Evolutionary conservation across 108 stramenopile genomes (phyloP), one percentile per base, ranked within the genome.

Genomic region (Nitzschia sp.): DNA sequence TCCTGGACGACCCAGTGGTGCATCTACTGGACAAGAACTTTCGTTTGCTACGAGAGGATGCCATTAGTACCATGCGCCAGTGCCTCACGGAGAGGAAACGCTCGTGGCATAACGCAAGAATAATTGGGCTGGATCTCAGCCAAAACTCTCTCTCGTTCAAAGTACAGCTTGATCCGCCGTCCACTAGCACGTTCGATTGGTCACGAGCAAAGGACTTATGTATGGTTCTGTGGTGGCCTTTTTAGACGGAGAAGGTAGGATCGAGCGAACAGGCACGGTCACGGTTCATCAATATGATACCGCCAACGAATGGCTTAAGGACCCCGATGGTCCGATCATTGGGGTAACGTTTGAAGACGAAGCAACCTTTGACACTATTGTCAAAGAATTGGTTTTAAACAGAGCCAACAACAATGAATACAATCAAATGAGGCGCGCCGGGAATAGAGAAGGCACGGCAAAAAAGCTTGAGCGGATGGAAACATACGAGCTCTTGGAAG

Each of bases 1-100:
- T 74, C 31, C 60, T 81, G 2, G 46, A 64, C 47, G 78, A 79
- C 63, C 70, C 58, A 4, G 74, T 66, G 29, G 38, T 71, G 29
- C 23, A 47, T 21, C 53, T 84, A 17, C 68, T 84, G 25, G 80
- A 81, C 67, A 38, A 25, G 25, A 81, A 81, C 66, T 84, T 84
- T 55, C 79, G 83, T 9, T 59, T 84, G 35, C 59, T 81, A 11
- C 58, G 83, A 32, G 80, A 84, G 46, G 83, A 84, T 57, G 79
- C 80, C 3, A 35, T 84, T 13, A 58, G 65, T 31, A 53, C 69
- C 24, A 81, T 84, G 74, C 71, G 58, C 31, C 51, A 65, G 27
- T 65, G 62, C 26, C 73, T 84, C 53, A 33, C 56, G 13, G 72
- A 84, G 27, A 48, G 31, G 3, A 51, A 27, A 29, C 34, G 64